Evolutionary conservation across 352 stramenopile genomes (phyloP).

Genomic region (Phytophthora sansomeana): DNA sequence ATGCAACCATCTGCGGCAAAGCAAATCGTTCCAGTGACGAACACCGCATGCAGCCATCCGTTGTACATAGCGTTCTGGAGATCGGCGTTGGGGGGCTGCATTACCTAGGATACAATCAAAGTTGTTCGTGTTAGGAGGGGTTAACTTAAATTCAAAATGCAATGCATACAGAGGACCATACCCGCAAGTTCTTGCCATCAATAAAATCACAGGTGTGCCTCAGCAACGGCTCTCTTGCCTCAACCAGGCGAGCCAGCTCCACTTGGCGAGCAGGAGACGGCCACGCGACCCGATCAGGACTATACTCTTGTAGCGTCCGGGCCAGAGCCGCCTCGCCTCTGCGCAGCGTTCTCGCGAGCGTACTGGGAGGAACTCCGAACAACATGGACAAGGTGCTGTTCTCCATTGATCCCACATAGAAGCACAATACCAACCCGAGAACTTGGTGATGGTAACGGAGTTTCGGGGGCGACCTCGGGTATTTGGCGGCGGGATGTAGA

Average conservation of each 20-base stretch:
- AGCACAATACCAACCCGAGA: constrained; percentile 6
- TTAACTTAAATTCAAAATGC: too few relatives aligned
- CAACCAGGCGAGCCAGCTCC: constrained; percentile 15
- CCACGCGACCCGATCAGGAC: neutral
- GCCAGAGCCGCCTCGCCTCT: neutral
- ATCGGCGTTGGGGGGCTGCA: constrained; percentile 7
- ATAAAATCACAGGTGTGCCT: constrained; percentile 30
- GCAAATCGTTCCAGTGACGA: constrained; percentile 20
- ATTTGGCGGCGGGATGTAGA: neutral
- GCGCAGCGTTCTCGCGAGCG: constrained; percentile 12
- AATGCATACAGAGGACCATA: neutral
- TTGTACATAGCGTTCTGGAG: constrained; percentile 8
- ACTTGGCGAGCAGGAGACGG: constrained; percentile 4
- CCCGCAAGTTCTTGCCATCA: constrained; percentile 6
- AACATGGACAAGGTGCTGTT: constrained; percentile 2
- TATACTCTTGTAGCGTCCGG: neutral
- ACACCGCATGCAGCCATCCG: constrained; percentile 1
- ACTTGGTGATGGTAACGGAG: constrained; percentile 13
- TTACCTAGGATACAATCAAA: neutral
- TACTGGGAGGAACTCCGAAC: constrained; percentile 4
- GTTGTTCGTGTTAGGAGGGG: too few relatives aligned
- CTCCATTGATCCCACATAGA: constrained; percentile 10
- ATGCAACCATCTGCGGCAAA: constrained; percentile 14
- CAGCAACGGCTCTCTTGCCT: constrained; percentile 32
- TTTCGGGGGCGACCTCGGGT: neutral